Base-by-base conservation (phyloP, 441 rosid genomes). In the Euphorbia schlechtendalii region DNA sequence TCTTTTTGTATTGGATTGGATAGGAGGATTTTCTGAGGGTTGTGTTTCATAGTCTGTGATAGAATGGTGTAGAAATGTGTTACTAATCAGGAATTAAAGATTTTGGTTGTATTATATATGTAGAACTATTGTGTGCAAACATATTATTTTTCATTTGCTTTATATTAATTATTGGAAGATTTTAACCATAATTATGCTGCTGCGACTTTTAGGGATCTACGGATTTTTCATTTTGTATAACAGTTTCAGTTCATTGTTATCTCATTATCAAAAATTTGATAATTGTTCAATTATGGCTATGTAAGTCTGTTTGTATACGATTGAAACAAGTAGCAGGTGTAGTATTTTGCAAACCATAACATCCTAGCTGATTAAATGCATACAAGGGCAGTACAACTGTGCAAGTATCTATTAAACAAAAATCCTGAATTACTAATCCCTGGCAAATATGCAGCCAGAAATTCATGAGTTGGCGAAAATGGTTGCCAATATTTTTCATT, bases 41-140 rank as follows among this genome's bases (percentile, higher is more conserved):
- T 73, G 48, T 61, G 67, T 21, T 27, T 59, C 73, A 49, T 63
- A 60, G 55, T 30, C 48, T 53, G 27, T 66, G 41, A 53, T 62
- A 63, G 56, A 38, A 71, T 61, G 36, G 36, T 55, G 38, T 36
- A 53, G 17, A 64, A 45, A 46, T 24, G 60, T 43, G 51, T 54
- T n/a, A 49, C 38, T 25, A 54, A 62, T 54, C 49, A 65, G 34
- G 40, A 3, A 40, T 9, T 40, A 12, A 40, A 12, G 45, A 12
- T 40, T 40, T 40, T 40, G 45, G 9, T 40, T 8, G 40, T 36
- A 36, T 36, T 3, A 9, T 3, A 9, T 36, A 56, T 57, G 15
- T 54, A 43, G 30, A 59, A 32, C 14, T 32, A n/a, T 21, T 59
- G 61, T 38, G 58, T 40, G 48, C 61, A 34, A 61, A 61, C 34